phyloP scores from a whole-genome alignment of 306 rosid species.

The Rosa chinensis region DNA sequence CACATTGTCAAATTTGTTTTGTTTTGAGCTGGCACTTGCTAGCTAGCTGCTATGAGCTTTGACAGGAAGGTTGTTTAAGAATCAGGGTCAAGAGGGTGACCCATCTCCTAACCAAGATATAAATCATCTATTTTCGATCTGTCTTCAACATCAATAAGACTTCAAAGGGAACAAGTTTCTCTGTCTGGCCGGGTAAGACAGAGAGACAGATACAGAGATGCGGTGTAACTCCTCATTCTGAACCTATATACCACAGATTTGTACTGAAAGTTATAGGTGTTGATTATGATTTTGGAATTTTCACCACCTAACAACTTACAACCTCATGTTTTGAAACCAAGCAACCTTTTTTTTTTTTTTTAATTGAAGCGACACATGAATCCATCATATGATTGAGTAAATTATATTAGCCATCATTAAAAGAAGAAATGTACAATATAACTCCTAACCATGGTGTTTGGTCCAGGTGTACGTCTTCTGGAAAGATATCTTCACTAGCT shows the following conservation, averaged over 20 bases:
- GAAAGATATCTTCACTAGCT: background rate
- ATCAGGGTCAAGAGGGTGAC: background rate
- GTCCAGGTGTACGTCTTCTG: background rate
- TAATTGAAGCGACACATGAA: background rate
- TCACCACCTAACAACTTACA: background rate
- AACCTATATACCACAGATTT: background rate
- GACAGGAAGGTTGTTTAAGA: background rate
- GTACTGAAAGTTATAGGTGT: background rate
- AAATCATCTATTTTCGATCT: background rate
- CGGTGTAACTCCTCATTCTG: background rate
- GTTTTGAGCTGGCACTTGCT: background rate
- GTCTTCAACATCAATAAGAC: background rate
- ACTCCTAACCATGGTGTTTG: background rate
- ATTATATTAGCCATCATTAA: background rate
- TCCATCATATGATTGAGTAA: background rate
- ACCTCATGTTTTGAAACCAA: background rate
- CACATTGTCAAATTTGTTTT: background rate
- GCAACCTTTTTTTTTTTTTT: background rate
- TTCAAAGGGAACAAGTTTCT: background rate
- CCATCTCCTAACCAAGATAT: background rate
- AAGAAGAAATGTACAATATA: too few species aligned
- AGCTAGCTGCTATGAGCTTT: constrained; percentile 4
- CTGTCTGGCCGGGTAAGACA: background rate
- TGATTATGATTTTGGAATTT: background rate
- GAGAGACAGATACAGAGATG: background rate